Percentiles rank a stretch among this genome's conserved stretches.
phyloP scores from a whole-genome alignment of 208 protist genomes.

The Trypanosoma scelopori region DNA sequence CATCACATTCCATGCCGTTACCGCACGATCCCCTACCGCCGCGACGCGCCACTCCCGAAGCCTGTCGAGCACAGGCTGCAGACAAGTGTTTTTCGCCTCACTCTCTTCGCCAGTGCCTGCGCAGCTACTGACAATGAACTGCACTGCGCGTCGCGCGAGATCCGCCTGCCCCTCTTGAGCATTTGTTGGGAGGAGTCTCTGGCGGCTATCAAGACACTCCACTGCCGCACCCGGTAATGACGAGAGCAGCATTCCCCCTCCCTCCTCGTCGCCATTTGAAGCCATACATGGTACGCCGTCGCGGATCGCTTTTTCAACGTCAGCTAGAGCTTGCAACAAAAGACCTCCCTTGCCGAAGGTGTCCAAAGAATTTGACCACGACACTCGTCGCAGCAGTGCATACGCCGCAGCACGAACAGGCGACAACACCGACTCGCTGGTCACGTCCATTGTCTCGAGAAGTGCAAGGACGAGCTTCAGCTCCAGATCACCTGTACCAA shows the following conservation, averaged over 20 bases:
- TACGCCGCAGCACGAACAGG: constrained; percentile 23
- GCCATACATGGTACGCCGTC: constrained; percentile 10
- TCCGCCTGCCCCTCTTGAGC: constrained; percentile 1
- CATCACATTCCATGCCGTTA: constrained; percentile 26
- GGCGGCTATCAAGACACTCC: constrained; percentile 4
- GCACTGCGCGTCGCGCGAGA: constrained; percentile 9
- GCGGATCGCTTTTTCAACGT: constrained; percentile 18
- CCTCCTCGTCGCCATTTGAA: not conserved
- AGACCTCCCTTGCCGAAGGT: constrained; percentile 11
- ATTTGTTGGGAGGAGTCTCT: not conserved
- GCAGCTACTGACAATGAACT: constrained; percentile 6
- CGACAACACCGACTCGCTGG: constrained; percentile 5
- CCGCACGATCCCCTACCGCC: not conserved
- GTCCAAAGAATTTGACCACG: constrained; percentile 16
- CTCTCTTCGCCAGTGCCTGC: not conserved
- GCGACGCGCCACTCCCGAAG: constrained; percentile 12
- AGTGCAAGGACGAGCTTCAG: constrained; percentile 64
- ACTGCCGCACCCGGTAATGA: not conserved
- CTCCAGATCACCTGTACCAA: constrained; percentile 43
- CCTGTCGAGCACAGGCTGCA: constrained; percentile 5
- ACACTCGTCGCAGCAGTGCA: not conserved
- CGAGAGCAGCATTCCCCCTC: not conserved
- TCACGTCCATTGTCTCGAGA: constrained; percentile 38
- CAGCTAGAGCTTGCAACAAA: constrained; percentile 11
- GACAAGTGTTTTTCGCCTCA: not conserved